Evolutionary conservation across 805 yeast species (phyloP).

Genomic region (Pichia occidentalis): DNA sequence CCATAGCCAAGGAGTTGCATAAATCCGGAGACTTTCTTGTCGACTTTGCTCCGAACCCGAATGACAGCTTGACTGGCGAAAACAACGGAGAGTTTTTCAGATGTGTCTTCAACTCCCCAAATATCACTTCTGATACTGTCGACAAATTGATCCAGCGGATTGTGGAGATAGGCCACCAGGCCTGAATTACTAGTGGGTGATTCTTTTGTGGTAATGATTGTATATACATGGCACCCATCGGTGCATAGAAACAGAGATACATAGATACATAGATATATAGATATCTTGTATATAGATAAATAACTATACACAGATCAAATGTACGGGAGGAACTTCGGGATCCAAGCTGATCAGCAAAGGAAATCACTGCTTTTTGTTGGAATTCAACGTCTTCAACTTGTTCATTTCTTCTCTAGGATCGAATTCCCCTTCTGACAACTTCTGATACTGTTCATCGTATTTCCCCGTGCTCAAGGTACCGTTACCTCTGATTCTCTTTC

Average conservation of each 20-base stretch:
- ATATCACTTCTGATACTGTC: conserved; percentile 36
- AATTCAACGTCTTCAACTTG: conserved; percentile 58
- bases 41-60: conserved; percentile 70
- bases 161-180: conserved; percentile 29
- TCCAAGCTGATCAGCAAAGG: conserved; percentile 1
- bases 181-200: neutral
- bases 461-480: conserved; percentile 91
- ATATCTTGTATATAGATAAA: neutral
- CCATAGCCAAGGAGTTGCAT: conserved; percentile 55
- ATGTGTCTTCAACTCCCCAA: conserved; percentile 76
- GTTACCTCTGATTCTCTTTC: conserved; percentile 87
- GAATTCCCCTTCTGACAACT: conserved; percentile 72
- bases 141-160: conserved; percentile 40
- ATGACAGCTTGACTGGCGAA: conserved; percentile 33
- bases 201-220: neutral
- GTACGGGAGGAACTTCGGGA: neutral
- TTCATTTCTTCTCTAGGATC: conserved; percentile 75
- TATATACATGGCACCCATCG: no score
- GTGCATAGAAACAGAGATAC: no score
- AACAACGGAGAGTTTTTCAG: conserved; percentile 73
- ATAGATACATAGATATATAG: neutral
- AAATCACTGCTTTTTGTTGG: conserved; percentile 37
- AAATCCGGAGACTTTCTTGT: conserved; percentile 59
- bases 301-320: neutral
- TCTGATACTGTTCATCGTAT: conserved; percentile 80